Evolutionary conservation across 2,329 filamentous ascomycete species (phyloP).

Genomic region (Trichoderma lentiforme): DNA sequence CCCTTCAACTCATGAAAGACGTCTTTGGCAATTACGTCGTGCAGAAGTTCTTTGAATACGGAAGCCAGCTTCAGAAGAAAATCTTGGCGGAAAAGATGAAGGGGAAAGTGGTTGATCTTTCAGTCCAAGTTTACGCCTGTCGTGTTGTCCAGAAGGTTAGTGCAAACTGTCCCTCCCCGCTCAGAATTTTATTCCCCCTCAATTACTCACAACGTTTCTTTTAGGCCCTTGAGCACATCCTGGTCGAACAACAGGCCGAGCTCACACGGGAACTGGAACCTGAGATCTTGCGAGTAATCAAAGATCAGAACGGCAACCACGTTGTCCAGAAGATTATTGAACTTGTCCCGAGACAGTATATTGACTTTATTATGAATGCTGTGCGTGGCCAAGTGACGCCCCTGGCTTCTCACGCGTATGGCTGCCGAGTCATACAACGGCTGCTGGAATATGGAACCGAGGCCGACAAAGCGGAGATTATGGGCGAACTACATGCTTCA

Average conservation of each 20-base stretch:
- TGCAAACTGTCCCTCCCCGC: not conserved
- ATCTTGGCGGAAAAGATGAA: constrained; percentile 83
- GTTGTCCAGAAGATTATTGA: constrained; percentile 94
- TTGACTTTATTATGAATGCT: constrained; percentile 80
- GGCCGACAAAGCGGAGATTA: constrained; percentile 66
- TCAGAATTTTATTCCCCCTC: not conserved
- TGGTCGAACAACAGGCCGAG: constrained; percentile 85
- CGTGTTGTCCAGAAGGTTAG: constrained; percentile 89
- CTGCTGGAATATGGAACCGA: constrained; percentile 81
- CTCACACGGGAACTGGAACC: constrained; percentile 79
- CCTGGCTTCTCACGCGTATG: constrained; percentile 77
- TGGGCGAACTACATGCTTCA: constrained; percentile 74
- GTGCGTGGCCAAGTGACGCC: constrained; percentile 71
- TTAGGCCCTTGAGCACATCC: constrained; percentile 83
- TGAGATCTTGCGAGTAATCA: constrained; percentile 73
- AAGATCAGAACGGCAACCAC: constrained; percentile 91
- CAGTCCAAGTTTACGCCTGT: constrained; percentile 87
- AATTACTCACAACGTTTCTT: not conserved
- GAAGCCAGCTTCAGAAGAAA: constrained; percentile 90
- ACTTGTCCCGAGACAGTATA: constrained; percentile 69
- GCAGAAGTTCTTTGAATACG: constrained; percentile 96
- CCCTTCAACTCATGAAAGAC: constrained; percentile 87
- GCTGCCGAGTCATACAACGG: constrained; percentile 88
- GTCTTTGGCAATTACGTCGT: constrained; percentile 98
- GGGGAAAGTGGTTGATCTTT: constrained; percentile 75